Evolutionary conservation across 148 eudicot species (phyloP).

Genomic region (Limonium bicolor): DNA sequence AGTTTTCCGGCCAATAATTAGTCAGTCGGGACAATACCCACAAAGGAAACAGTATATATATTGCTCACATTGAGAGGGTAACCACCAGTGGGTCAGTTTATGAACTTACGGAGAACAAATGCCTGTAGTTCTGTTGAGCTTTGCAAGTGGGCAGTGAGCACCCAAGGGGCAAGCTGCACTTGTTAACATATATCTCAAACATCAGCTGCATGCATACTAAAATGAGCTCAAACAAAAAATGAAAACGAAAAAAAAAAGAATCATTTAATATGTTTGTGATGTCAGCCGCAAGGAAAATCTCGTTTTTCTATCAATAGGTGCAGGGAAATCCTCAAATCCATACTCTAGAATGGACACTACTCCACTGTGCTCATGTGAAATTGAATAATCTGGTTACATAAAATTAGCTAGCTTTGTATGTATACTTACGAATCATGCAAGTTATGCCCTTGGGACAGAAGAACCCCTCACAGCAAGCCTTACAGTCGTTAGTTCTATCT

Average conservation of each 20-base stretch:
- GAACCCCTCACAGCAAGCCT: constrained; percentile 85
- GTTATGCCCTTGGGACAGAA: constrained; percentile 95
- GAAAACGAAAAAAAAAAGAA: too few relatives aligned
- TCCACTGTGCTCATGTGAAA: too few relatives aligned
- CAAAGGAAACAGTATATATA: background rate
- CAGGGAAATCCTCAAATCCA: too few relatives aligned
- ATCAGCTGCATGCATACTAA: too few relatives aligned
- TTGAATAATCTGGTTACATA: too few relatives aligned
- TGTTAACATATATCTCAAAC: too few relatives aligned
- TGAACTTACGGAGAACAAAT: constrained; percentile 86
- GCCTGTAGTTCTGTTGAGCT: constrained; percentile 59
- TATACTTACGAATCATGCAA: constrained; percentile 93
- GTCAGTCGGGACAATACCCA: constrained; percentile 4
- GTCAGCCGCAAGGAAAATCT: too few relatives aligned
- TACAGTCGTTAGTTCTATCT: constrained; percentile 34
- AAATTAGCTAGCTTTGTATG: too few relatives aligned
- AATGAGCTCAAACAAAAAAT: too few relatives aligned
- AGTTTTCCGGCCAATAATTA: constrained; percentile 10
- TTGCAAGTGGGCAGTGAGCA: constrained; percentile 72
- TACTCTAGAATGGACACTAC: too few relatives aligned
- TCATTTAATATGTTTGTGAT: too few relatives aligned
- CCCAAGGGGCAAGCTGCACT: constrained; percentile 87
- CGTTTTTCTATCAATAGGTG: too few relatives aligned
- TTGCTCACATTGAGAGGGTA: background rate
- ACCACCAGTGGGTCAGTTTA: background rate